Conservation (phyloP, 2,329 filamentous ascomycete genomes). For the Pleoardoris graminearum region DNA sequence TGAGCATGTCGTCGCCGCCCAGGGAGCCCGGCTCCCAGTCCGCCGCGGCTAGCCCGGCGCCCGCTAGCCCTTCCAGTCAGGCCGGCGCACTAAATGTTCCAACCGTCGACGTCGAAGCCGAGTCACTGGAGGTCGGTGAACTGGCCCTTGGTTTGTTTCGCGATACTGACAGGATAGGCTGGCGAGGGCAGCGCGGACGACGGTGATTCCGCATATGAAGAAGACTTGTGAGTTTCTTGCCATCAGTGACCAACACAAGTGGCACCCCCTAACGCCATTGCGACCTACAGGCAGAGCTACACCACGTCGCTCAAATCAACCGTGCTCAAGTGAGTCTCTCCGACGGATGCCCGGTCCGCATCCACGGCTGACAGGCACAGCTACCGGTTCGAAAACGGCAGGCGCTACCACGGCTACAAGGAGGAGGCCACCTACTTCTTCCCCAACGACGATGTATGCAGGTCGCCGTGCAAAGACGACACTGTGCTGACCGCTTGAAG, state of each 20-base stretch:
- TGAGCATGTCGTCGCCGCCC: neutral
- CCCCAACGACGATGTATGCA: constrained; percentile 30
- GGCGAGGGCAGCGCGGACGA: constrained; percentile 18
- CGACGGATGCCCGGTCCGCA: neutral
- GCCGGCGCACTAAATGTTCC: constrained; percentile 5
- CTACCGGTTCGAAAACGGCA: constrained; percentile 31
- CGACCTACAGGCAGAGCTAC: constrained; percentile 23
- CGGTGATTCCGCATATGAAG: constrained; percentile 23
- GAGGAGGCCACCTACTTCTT: constrained; percentile 27
- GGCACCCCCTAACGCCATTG: neutral
- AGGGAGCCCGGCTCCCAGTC: neutral
- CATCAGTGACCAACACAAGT: neutral
- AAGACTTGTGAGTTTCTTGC: constrained; percentile 23
- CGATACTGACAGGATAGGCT: constrained; percentile 3
- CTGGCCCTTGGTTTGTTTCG: neutral
- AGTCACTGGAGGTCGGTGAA: constrained; percentile 10
- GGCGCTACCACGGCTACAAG: constrained; percentile 30
- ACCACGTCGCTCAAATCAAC: constrained; percentile 30
- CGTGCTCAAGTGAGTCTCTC: constrained; percentile 20
- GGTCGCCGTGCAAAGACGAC: neutral
- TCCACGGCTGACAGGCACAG: constrained; percentile 9
- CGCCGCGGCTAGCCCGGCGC: constrained; percentile 2
- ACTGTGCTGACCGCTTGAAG: constrained; percentile 7
- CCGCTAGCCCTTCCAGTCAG: constrained; percentile 1
- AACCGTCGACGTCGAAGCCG: constrained; percentile 12